phyloP scores from a whole-genome alignment of 1,284 basidiomycete genomes.

The Kwoniella shivajii region DNA sequence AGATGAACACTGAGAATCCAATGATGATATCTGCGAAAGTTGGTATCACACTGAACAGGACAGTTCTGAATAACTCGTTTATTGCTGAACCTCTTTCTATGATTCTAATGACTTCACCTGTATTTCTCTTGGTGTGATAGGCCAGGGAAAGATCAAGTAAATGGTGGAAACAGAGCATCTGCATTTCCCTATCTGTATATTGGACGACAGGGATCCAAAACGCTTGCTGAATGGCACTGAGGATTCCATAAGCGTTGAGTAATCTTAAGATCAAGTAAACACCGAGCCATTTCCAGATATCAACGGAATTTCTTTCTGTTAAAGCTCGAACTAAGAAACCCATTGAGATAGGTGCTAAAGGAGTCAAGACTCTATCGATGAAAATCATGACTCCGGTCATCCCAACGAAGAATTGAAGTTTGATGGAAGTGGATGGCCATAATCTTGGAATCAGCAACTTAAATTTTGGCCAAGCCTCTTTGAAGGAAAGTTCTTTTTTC shows the following conservation, averaged over 20 bases:
- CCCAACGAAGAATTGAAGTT: slow-evolving; percentile 39
- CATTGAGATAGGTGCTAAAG: slow-evolving; percentile 36
- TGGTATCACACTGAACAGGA: slow-evolving; percentile 90
- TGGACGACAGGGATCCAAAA: slow-evolving; percentile 98
- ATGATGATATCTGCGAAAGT: slow-evolving; percentile 93
- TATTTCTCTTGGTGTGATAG: slow-evolving; percentile 94
- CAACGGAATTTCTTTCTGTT: slow-evolving; percentile 15
- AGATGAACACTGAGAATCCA: slow-evolving; percentile 89
- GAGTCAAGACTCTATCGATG: slow-evolving; percentile 35
- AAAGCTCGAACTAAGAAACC: slow-evolving; percentile 41
- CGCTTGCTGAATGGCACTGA: slow-evolving; percentile 86
- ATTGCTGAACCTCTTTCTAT: slow-evolving; percentile 99
- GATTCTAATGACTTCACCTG: slow-evolving; percentile 90
- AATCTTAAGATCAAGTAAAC: slow-evolving; percentile 36
- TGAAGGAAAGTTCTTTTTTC: slow-evolving; percentile 33
- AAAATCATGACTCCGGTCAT: slow-evolving; percentile 34
- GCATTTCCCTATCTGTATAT: slow-evolving; percentile 88
- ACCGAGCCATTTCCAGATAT: slow-evolving; percentile 38
- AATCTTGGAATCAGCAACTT: slow-evolving; percentile 41
- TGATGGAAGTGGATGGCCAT: slow-evolving; percentile 46
- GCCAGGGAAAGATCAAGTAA: slow-evolving; percentile 84
- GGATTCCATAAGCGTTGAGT: slow-evolving; percentile 57
- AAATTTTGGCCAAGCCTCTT: slow-evolving; percentile 36
- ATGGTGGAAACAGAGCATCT: slow-evolving; percentile 89
- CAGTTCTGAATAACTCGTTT: slow-evolving; percentile 86